Evolutionary conservation across 2,329 filamentous ascomycete genomes (phyloP).

Genomic region (Botryotinia globosa): DNA sequence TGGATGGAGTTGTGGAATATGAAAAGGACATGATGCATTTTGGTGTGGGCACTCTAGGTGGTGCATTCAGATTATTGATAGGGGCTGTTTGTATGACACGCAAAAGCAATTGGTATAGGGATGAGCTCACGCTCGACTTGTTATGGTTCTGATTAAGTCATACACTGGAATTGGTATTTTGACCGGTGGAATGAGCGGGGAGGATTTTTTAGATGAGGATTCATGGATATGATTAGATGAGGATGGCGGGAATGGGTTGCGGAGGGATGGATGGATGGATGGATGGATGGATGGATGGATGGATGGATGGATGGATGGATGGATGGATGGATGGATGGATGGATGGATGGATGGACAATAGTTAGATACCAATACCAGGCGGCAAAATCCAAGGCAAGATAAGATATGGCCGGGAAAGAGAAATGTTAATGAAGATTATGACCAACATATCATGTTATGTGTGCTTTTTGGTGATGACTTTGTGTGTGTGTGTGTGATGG

Average conservation of each 20-base stretch:
- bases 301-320: neutral
- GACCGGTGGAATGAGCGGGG: neutral
- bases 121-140: slow-evolving; percentile 12
- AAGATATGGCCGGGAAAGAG: neutral
- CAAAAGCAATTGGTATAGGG: slow-evolving; percentile 17
- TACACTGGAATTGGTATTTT: slow-evolving; percentile 9
- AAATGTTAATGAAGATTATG: slow-evolving; percentile 20
- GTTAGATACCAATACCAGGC: slow-evolving; percentile 17
- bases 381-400: neutral
- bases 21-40: slow-evolving; percentile 4
- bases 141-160: neutral
- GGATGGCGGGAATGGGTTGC: slow-evolving; percentile 2
- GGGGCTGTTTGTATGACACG: neutral
- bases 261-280: neutral
- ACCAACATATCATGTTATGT: neutral
- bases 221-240: slow-evolving; percentile 15
- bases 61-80: neutral
- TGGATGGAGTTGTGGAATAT: slow-evolving; percentile 4
- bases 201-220: slow-evolving; percentile 3
- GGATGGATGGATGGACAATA: neutral
- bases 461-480: neutral
- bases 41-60: neutral
- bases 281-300: neutral
- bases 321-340: neutral
- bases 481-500: neutral